Evolutionary conservation across 1,139 yeast genomes (phyloP), one percentile per base, ranked within the genome.

Genomic region (Lodderomyces margitis): DNA sequence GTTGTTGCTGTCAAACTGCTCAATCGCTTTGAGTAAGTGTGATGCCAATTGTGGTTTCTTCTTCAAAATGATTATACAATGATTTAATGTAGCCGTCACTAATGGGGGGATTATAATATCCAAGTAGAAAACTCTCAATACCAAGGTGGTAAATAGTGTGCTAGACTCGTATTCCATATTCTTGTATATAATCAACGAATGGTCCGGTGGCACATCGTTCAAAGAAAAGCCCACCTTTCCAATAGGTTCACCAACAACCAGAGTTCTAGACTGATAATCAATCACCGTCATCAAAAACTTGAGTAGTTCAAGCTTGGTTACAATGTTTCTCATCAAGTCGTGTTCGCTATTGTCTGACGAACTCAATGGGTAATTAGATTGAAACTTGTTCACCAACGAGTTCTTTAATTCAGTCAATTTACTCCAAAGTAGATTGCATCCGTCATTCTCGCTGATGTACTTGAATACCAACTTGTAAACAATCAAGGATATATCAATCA

Each of bases 201-300:
- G 98, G 43, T 69, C 72, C 2, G 79, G 69, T 19, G 78, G 78
- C 1, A 88, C 81, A 42, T 76, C 65, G 3, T 80, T 62, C 38
- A 87, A 66, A 16, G 87, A 83, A 37, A 82, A 76, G 14, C 42
- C 41, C 5, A 7, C 14, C 14, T 58, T 52, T 4, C 49, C 48
- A 36, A 39, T 16, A 9, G 44, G 38, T 15, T 38, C 45, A 19
- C 46, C 49, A 21, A 48, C 40, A 15, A 54, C 68, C 50, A 49
- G 74, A 50, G 79, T 68, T 27, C 78, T 74, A 19, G 86, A 74
- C 53, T 91, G 96, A 21, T 80, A 78, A 43, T 80, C 80, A 31
- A 91, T 79, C 2, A 88, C 78, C 39, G 80, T 77, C 42, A 86
- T 80, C 7, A 88, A 77, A 48, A 91, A 82, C 60, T 85, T 87